These are phyloP conservation scores for Aspergillus cavernicola DNA, from an alignment of 495 filamentous ascomycete genomes.

Conservation along the genomic window DNA sequence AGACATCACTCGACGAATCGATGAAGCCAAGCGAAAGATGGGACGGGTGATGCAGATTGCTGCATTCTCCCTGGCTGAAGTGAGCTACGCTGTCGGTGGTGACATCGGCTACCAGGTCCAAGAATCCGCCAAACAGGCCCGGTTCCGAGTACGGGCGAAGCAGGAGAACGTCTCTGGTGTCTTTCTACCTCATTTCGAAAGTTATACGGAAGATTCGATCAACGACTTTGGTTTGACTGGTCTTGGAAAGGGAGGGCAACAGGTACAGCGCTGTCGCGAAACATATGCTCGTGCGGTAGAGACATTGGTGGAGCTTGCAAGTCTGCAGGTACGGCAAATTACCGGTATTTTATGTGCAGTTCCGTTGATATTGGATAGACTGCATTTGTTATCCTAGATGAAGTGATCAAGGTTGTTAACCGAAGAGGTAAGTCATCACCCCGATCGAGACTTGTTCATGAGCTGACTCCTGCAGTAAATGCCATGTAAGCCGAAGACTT, in stretches of 20 bases:
- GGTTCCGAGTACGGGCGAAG: conserved; percentile 87
- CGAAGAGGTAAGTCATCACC: conserved; percentile 64
- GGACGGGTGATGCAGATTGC: conserved; percentile 99
- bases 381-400: conserved; percentile 95
- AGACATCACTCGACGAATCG: conserved; percentile 96
- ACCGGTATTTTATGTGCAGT: background rate
- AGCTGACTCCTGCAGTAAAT: conserved; percentile 62
- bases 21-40: conserved; percentile 99
- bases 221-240: conserved; percentile 97
- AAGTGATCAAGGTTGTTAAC: conserved; percentile 99
- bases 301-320: conserved; percentile 93
- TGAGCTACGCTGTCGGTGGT: conserved; percentile 94
- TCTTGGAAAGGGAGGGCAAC: conserved; percentile 94
- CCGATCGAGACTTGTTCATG: background rate
- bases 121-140: conserved; percentile 87
- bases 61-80: conserved; percentile 94
- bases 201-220: conserved; percentile 71
- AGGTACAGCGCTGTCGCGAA: conserved; percentile 91
- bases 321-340: conserved; percentile 62
- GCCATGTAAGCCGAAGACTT: conserved; percentile 66
- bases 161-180: conserved; percentile 99
- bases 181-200: conserved; percentile 88
- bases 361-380: conserved; percentile 51
- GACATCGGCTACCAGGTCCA: conserved; percentile 97
- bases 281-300: conserved; percentile 97